Evolutionary conservation across 176 grass and related monocot species (phyloP).

Genomic region (Cenchrus fungigraminus): DNA sequence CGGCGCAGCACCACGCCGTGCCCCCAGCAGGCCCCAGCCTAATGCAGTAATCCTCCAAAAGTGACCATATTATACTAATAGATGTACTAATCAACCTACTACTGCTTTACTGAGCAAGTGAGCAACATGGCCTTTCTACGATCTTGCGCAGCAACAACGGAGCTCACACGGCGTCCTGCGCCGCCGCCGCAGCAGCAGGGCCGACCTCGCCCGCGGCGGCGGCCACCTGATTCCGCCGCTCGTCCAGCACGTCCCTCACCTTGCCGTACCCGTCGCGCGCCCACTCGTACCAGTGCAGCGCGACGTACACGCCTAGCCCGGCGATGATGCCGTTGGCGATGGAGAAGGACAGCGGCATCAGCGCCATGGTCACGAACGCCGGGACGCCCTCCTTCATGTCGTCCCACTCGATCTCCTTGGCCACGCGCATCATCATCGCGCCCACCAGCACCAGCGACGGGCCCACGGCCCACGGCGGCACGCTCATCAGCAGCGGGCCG

Average conservation of each 20-base stretch:
- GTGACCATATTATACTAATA: background rate
- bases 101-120: no score
- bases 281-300: conserved; percentile 65
- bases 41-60: background rate
- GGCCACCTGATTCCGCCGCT: conserved; percentile 46
- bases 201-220: background rate
- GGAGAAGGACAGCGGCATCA: conserved; percentile 80
- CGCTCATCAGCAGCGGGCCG: conserved; percentile 55
- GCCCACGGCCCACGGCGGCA: conserved; percentile 76
- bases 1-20: background rate
- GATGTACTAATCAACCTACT: background rate
- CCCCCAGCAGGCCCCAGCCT: background rate
- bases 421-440: conserved; percentile 81
- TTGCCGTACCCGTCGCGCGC: conserved; percentile 1
- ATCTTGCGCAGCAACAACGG: background rate
- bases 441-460: conserved; percentile 77
- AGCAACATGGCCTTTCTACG: background rate
- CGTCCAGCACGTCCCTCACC: conserved; percentile 35
- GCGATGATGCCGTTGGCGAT: conserved; percentile 83
- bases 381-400: conserved; percentile 71
- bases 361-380: conserved; percentile 74
- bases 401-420: conserved; percentile 64
- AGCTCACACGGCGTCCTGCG: conserved; percentile 10
- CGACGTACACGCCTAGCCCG: conserved; percentile 52
- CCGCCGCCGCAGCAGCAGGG: background rate